phyloP scores from a whole-genome alignment of 2,329 filamentous ascomycete genomes.

The Fusarium sp. region DNA sequence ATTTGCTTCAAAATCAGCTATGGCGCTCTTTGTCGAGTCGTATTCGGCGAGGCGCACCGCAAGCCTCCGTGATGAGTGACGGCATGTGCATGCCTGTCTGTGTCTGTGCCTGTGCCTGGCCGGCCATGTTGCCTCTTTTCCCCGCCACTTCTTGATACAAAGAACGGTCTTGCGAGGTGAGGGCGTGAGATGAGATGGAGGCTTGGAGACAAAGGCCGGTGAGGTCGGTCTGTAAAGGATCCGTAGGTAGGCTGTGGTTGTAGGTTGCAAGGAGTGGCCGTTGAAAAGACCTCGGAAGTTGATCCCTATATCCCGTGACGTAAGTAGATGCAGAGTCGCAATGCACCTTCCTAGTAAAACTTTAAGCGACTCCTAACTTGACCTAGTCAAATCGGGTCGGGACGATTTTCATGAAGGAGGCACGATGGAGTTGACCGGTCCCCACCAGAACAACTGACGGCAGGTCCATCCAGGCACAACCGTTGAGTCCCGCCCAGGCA shows the following conservation, averaged over 20 bases:
- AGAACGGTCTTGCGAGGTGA: background rate
- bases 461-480: background rate
- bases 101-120: conserved; percentile 3
- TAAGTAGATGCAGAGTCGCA: background rate
- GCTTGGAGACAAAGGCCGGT: background rate
- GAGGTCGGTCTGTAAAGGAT: background rate
- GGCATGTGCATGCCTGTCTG: conserved; percentile 6
- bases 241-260: background rate
- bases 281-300: background rate
- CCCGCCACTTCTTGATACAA: background rate
- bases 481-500: background rate
- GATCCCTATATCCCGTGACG: conserved; percentile 1
- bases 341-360: background rate
- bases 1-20: conserved; percentile 10
- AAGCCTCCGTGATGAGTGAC: conserved; percentile 14
- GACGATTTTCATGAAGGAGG: background rate
- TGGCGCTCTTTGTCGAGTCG: conserved; percentile 1
- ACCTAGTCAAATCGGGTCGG: background rate
- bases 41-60: conserved; percentile 7
- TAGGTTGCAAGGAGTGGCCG: background rate
- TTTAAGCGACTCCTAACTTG: background rate
- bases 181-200: background rate
- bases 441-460: background rate
- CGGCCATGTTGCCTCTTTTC: conserved; percentile 29
- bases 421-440: background rate